A percentile compares a stretch with the other conserved stretches of the same genome.
Evolutionary conservation across 345 rosid genomes (phyloP).

Genomic region (Lepidium africanum): DNA sequence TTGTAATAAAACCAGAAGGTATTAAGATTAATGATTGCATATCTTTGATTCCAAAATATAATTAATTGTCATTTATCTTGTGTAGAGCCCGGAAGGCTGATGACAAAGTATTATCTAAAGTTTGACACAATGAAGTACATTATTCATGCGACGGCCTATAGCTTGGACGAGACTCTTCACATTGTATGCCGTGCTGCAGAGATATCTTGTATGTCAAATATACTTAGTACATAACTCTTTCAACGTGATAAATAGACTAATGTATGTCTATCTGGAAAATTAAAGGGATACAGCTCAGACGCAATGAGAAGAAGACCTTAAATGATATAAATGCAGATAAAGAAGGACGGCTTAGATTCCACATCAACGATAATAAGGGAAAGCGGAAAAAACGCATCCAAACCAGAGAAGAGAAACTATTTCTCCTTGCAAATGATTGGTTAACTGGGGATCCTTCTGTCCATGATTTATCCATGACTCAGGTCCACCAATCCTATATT

Average conservation of each 20-base stretch:
- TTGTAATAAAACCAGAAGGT: slow-evolving; percentile 88
- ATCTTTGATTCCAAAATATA: not conserved
- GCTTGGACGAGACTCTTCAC: slow-evolving; percentile 71
- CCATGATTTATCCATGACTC: slow-evolving; percentile 84
- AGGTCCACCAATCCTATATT: slow-evolving; percentile 39
- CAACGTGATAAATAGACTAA: not conserved
- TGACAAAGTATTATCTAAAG: slow-evolving; percentile 94
- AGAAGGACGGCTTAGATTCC: slow-evolving; percentile 80
- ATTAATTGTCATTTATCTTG: not conserved
- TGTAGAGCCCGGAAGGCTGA: slow-evolving; percentile 87
- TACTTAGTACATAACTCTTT: slow-evolving; percentile 1
- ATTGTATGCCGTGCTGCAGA: slow-evolving; percentile 81
- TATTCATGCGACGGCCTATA: slow-evolving; percentile 54
- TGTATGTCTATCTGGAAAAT: slow-evolving; percentile 19
- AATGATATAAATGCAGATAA: slow-evolving; percentile 84
- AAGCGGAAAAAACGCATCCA: slow-evolving; percentile 89
- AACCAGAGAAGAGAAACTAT: slow-evolving; percentile 88
- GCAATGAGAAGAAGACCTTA: slow-evolving; percentile 89
- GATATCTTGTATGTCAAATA: slow-evolving; percentile 66
- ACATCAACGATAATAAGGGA: slow-evolving; percentile 69
- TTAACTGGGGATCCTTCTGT: slow-evolving; percentile 88
- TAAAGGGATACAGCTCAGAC: slow-evolving; percentile 98
- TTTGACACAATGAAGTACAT: slow-evolving; percentile 89
- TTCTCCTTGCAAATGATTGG: slow-evolving; percentile 86
- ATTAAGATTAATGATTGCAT: slow-evolving; percentile 11